A percentile compares a stretch with the other conserved stretches of the same genome.
phyloP scores from a whole-genome alignment of 495 filamentous ascomycete species.

The Ramalina peruviana region DNA sequence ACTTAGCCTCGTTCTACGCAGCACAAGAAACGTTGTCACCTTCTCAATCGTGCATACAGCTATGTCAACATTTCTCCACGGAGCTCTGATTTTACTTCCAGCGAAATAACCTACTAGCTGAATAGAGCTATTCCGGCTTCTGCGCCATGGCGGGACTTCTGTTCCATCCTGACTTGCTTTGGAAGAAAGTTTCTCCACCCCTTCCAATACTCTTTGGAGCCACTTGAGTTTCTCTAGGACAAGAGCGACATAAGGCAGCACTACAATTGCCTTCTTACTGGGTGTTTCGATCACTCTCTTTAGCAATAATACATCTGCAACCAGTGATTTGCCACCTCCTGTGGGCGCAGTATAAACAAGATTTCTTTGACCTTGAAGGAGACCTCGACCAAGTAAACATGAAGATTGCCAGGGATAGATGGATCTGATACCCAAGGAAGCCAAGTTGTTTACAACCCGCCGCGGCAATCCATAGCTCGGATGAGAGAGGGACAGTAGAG shows the following conservation, averaged over 20 bases:
- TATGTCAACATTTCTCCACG: slow-evolving; percentile 66
- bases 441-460: slow-evolving; percentile 50
- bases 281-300: slow-evolving; percentile 54
- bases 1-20: background rate
- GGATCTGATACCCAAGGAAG: slow-evolving; percentile 43
- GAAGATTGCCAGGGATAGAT: slow-evolving; percentile 82
- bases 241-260: slow-evolving; percentile 71
- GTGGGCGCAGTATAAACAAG: slow-evolving; percentile 78
- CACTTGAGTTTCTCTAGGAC: slow-evolving; percentile 75
- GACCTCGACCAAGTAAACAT: slow-evolving; percentile 54
- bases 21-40: slow-evolving; percentile 27
- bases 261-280: slow-evolving; percentile 55
- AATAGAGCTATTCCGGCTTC: slow-evolving; percentile 32
- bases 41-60: slow-evolving; percentile 78
- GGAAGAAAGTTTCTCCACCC: slow-evolving; percentile 37
- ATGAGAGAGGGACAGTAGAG: slow-evolving; percentile 48
- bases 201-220: slow-evolving; percentile 54
- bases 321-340: slow-evolving; percentile 68
- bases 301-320: slow-evolving; percentile 63
- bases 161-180: slow-evolving; percentile 6
- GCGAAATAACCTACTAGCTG: slow-evolving; percentile 64
- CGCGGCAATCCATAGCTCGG: slow-evolving; percentile 49
- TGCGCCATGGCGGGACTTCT: slow-evolving; percentile 16
- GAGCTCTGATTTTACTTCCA: slow-evolving; percentile 47
- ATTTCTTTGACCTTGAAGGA: slow-evolving; percentile 51